Percentiles rank a stretch among this genome's conserved stretches.
phyloP scores from a whole-genome alignment of 441 rosid species.

The Geranium incanum region DNA sequence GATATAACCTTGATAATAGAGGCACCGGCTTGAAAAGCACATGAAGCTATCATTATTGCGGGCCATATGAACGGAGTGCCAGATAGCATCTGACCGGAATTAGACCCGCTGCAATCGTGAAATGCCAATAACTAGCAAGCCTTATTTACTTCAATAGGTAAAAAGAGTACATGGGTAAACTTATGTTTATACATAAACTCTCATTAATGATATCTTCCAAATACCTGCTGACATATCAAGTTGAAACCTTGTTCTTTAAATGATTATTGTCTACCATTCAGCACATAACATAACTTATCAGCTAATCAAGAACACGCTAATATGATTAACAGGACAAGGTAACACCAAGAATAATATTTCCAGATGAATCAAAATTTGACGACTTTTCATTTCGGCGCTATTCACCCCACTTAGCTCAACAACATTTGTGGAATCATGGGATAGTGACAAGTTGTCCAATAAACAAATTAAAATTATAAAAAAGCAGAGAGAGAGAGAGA shows the following conservation, averaged over 20 bases:
- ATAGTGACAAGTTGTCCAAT: background rate
- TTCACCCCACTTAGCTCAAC: background rate
- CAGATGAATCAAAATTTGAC: background rate
- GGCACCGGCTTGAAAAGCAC: constrained; percentile 81
- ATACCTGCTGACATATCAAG: background rate
- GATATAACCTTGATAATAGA: constrained; percentile 61
- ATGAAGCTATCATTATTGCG: constrained; percentile 62
- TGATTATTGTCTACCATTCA: background rate
- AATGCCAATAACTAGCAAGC: constrained; percentile 16
- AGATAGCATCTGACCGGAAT: constrained; percentile 46
- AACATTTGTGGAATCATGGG: background rate
- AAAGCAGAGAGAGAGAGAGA: background rate
- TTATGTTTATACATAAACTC: constrained; percentile 2
- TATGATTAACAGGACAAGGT: background rate
- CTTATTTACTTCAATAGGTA: constrained; percentile 3
- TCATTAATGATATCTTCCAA: background rate
- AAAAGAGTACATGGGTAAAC: background rate
- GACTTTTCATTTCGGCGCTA: background rate
- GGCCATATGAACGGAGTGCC: constrained; percentile 61
- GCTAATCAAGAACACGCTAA: constrained; percentile 5
- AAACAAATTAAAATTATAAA: too few relatives aligned
- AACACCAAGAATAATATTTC: background rate
- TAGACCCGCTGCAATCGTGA: constrained; percentile 55
- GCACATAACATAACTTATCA: background rate
- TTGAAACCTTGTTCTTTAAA: background rate